Conservation (phyloP, 129 eudicot genomes). For the Pseudognaphalium luteoalbum region DNA sequence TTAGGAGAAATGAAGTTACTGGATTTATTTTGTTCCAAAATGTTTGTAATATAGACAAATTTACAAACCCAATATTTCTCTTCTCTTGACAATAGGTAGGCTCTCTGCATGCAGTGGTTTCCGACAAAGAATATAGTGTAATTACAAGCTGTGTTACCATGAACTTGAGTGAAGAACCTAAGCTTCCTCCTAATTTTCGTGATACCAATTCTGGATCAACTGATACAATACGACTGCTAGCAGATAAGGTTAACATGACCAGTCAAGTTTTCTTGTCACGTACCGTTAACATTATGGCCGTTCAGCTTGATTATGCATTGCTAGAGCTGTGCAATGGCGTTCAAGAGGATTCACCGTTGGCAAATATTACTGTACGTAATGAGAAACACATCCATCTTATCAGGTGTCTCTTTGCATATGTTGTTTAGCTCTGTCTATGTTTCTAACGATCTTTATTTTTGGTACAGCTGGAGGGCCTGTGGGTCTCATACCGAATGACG, state of each 20-base stretch:
- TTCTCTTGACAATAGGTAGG: conserved; percentile 62
- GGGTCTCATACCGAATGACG: conserved; percentile 90
- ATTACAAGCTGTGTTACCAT: conserved; percentile 66
- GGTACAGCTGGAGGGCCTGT: conserved; percentile 86
- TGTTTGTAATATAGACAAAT: conserved; percentile 16
- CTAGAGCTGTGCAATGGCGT: conserved; percentile 78
- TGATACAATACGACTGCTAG: conserved; percentile 70
- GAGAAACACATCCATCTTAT: neutral
- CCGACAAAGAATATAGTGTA: conserved; percentile 80
- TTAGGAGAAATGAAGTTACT: neutral
- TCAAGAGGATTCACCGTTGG: conserved; percentile 80
- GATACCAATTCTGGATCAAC: conserved; percentile 55
- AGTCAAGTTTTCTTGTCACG: conserved; percentile 90
- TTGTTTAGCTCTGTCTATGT: neutral
- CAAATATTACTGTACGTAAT: conserved; percentile 77
- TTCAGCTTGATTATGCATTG: conserved; percentile 75
- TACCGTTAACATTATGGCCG: conserved; percentile 67
- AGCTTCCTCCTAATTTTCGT: conserved; percentile 88
- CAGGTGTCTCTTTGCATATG: neutral
- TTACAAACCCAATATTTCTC: conserved; percentile 14
- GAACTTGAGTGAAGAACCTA: conserved; percentile 76
- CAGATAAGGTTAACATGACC: conserved; percentile 84
- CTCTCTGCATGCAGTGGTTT: conserved; percentile 73
- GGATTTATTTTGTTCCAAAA: conserved; percentile 4
- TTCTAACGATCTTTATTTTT: conserved; percentile 9